These are phyloP conservation scores for Aschersonia sp. DNA, from an alignment of 2,329 filamentous ascomycete species.

Conservation along the genomic window DNA sequence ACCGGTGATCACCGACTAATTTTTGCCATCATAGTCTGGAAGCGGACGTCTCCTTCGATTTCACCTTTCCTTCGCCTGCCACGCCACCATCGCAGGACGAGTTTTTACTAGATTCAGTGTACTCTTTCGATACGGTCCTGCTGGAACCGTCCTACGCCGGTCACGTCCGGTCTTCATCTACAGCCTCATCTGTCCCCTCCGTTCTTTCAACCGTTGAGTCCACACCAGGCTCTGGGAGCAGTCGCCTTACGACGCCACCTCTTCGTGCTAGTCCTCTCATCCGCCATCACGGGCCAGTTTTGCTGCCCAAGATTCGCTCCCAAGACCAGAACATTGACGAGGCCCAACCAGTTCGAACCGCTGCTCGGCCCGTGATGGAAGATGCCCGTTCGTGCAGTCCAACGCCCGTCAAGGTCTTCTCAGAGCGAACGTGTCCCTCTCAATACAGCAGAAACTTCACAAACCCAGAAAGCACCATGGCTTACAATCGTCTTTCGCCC, in stretches of 20 bases:
- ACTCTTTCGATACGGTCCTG: slow-evolving; percentile 41
- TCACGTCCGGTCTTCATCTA: slow-evolving; percentile 50
- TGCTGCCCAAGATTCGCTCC: slow-evolving; percentile 73
- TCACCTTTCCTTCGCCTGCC: slow-evolving; percentile 32
- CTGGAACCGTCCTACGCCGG: slow-evolving; percentile 38
- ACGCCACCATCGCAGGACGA: slow-evolving; percentile 11
- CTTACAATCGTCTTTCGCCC: slow-evolving; percentile 23
- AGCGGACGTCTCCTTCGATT: slow-evolving; percentile 48
- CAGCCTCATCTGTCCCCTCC: slow-evolving; percentile 49
- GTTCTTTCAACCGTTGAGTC: slow-evolving; percentile 41
- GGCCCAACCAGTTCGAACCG: slow-evolving; percentile 7
- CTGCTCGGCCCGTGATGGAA: slow-evolving; percentile 1
- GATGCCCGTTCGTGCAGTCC: slow-evolving; percentile 3
- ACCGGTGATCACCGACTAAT: not conserved
- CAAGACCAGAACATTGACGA: slow-evolving; percentile 64
- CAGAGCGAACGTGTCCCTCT: slow-evolving; percentile 20
- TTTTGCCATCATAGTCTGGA: slow-evolving; percentile 32
- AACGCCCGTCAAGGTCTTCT: slow-evolving; percentile 9
- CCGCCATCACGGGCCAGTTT: slow-evolving; percentile 61
- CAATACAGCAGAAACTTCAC: slow-evolving; percentile 43
- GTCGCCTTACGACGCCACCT: slow-evolving; percentile 52
- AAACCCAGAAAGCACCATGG: slow-evolving; percentile 36
- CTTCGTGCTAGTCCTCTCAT: slow-evolving; percentile 49
- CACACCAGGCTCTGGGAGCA: slow-evolving; percentile 50
- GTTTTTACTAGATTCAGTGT: slow-evolving; percentile 15